Evolutionary conservation across 2,329 filamentous ascomycete species (phyloP).

Genomic region (Pestalotiopsis sp.): DNA sequence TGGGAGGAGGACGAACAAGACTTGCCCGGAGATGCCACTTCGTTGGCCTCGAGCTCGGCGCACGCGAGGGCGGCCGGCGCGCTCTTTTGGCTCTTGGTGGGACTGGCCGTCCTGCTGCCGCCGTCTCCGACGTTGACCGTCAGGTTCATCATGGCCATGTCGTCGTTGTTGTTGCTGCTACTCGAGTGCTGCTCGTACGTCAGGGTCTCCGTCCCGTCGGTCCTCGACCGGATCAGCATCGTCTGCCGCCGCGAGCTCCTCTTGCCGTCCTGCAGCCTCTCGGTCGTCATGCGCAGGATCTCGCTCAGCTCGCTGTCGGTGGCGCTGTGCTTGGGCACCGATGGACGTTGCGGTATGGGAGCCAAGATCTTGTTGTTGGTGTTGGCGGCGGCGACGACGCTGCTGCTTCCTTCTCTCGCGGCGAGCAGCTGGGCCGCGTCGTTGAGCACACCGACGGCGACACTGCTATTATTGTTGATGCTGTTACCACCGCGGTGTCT

Average conservation of each 20-base stretch:
- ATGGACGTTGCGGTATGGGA: constrained; percentile 1
- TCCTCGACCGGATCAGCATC: constrained; percentile 17
- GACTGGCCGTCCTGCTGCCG: constrained; percentile 25
- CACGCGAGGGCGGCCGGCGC: constrained; percentile 25
- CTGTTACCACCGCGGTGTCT: neutral
- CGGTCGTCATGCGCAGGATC: constrained; percentile 55
- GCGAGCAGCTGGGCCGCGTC: constrained; percentile 28
- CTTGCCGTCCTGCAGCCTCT: constrained; percentile 45
- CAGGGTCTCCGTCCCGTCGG: neutral
- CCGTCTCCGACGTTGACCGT: neutral
- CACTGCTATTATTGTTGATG: neutral
- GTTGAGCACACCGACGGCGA: constrained; percentile 12
- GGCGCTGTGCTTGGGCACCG: constrained; percentile 26
- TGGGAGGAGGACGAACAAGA: neutral
- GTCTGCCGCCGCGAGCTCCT: constrained; percentile 31
- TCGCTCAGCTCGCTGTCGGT: constrained; percentile 52
- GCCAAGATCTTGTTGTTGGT: constrained; percentile 25
- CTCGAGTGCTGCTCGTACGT: neutral
- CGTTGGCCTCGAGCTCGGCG: constrained; percentile 22
- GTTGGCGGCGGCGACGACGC: no score
- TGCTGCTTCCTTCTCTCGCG: no score
- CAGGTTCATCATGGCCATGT: neutral
- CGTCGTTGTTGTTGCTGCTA: no score
- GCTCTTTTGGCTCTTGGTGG: constrained; percentile 30
- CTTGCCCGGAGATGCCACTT: constrained; percentile 6